These are phyloP conservation scores for Coemansia brasiliensis DNA, from an alignment of 192 early-diverging fungal species.

Conservation along the genomic window DNA sequence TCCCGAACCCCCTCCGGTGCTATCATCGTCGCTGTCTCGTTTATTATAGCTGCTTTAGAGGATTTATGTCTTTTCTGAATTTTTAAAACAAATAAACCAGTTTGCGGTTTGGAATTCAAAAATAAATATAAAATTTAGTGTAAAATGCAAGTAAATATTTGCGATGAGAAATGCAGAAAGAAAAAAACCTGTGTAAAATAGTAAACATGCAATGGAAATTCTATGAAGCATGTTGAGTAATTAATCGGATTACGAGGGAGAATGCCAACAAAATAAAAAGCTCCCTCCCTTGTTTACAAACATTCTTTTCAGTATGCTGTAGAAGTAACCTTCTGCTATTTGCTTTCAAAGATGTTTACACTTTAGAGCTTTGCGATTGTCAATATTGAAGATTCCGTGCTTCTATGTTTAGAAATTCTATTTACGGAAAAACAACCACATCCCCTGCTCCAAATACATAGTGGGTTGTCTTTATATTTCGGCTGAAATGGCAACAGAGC, in stretches of 20 bases:
- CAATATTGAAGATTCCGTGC: too few relatives aligned
- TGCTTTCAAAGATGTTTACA: too few relatives aligned
- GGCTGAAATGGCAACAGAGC: not conserved
- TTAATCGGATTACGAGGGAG: not conserved
- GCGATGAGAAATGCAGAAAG: constrained; percentile 10
- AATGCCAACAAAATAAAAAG: not conserved
- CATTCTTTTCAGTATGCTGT: too few relatives aligned
- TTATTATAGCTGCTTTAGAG: not conserved
- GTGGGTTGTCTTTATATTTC: constrained; percentile 1
- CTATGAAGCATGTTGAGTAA: not conserved
- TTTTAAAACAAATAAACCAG: not conserved
- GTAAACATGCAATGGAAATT: not conserved
- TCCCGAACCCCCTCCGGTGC: constrained; percentile 54
- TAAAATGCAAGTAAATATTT: not conserved
- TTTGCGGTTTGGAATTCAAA: constrained; percentile 1
- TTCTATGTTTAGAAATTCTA: not conserved
- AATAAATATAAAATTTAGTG: not conserved
- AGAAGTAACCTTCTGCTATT: too few relatives aligned
- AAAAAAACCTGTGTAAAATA: constrained; percentile 4
- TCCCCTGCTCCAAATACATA: not conserved
- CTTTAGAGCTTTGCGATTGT: too few relatives aligned
- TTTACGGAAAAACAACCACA: constrained; percentile 1
- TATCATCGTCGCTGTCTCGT: constrained; percentile 29
- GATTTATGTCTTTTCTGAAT: not conserved
- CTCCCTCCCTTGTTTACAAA: not conserved